phyloP scores from a whole-genome alignment of 2,329 filamentous ascomycete species.

The Phaeosphaeria sp. region DNA sequence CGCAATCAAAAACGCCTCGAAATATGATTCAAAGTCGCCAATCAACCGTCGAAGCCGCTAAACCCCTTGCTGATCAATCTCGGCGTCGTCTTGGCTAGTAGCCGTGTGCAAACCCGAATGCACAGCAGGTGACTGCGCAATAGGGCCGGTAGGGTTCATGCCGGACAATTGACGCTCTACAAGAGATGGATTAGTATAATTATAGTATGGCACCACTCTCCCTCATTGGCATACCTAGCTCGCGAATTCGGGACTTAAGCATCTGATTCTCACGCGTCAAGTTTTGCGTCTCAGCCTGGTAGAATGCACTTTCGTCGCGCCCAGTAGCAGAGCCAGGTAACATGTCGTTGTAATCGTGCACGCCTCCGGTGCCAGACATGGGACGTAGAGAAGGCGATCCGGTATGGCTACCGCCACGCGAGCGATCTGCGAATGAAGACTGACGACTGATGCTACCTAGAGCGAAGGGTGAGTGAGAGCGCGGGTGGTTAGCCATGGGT shows the following conservation, averaged over 20 bases:
- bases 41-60: neutral
- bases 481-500: constrained; percentile 56
- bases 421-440: constrained; percentile 50
- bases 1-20: neutral
- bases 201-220: neutral
- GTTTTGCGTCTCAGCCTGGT: constrained; percentile 82
- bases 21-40: neutral
- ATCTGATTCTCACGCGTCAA: constrained; percentile 82
- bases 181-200: constrained; percentile 5
- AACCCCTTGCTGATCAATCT: neutral
- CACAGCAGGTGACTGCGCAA: constrained; percentile 39
- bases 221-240: constrained; percentile 63
- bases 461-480: constrained; percentile 44
- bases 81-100: constrained; percentile 18
- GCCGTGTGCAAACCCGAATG: constrained; percentile 35
- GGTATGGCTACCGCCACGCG: constrained; percentile 47
- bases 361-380: constrained; percentile 52
- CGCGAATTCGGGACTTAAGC: constrained; percentile 75
- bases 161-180: constrained; percentile 46
- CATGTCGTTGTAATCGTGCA: constrained; percentile 65
- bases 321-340: constrained; percentile 55
- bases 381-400: constrained; percentile 59
- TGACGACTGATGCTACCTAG: constrained; percentile 51
- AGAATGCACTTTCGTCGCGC: constrained; percentile 78
- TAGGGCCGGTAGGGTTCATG: constrained; percentile 36